Base-by-base conservation (phyloP, 78 protist genomes). In the Isochrysis galbana region DNA sequence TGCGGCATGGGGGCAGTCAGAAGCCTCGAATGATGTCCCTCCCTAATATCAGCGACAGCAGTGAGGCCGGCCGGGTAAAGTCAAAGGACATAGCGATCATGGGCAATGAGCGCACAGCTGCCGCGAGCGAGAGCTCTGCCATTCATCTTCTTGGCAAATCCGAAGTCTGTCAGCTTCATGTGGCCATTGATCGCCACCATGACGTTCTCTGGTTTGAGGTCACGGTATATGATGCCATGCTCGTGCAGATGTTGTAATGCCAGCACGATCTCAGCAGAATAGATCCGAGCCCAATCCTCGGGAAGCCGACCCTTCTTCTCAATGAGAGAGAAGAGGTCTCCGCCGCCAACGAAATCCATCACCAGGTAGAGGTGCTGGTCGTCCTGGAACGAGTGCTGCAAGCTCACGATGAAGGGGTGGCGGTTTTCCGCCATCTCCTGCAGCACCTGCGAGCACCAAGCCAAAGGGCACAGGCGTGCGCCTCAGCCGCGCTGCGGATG, bases 171-270 rank as follows among this genome's bases (percentile, higher is more conserved):
- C 46, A 77, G 45, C 86, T 34, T 39, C 23, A 77, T 22, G 86
- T 39, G 46, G 46, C 86, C 86, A 32, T 22, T 11, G n/a, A 17
- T 11, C 17, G 34, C 45, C 47, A 77, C n/a, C 46, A 77, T 3
- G 4, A 77, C 86, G 32, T 77, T 77, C 86, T 77, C 86, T 19
- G 86, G 86, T 46, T 77, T 77, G 47, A 77, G 86, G 86, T 77
- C 86, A 46, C 86, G 86, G 86, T 39, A 77, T 10, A 77, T 32
- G 45, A 39, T 4, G n/a, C 21, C 86, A 11, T 39, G 86, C 86
- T 42, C 2, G 46, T 77, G 86, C 46, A 77, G 36, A 32, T 77
- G 86, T 46, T 7, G 47, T 29, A 77, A 14, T 46, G 86, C 86
- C 22, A 77, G 86, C 47, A 46, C 82, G 42, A 72, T 72, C 82